Evolutionary conservation across 306 rosid genomes (phyloP), one percentile per base, ranked within the genome.

Genomic region (Betula pendula): DNA sequence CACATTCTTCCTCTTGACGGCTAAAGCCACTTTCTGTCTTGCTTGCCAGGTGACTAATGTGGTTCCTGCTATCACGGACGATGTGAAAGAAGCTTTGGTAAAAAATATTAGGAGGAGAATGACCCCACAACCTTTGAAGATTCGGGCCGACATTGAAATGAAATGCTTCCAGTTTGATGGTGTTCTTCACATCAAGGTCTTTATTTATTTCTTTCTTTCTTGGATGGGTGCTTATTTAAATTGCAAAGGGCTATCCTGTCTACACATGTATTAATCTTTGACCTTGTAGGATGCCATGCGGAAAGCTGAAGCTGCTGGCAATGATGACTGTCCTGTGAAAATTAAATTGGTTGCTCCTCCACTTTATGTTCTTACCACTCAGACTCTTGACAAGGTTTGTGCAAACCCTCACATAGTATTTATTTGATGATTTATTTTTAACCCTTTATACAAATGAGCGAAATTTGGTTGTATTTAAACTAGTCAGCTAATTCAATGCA

Each of bases 331-430:
- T 77, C 99, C 99, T 44, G 98, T 96, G 75, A 96, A 96, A 87
- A 96, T 96, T 84, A 96, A 96, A 85, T 84, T 92, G 78, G 99
- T 96, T 78, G 99, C 99, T 71, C 97, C 99, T 42, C 98, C 99
- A 15, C 97, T 92, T 20, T 92, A 96, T 75, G 99, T 92, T 77
- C 91, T 96, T 63, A 92, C 99, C 74, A 92, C 99, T 58, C 97
- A 92, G 83, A 96, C 99, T 73, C 99, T 96, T 22, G 98, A 96
- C 88, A 96, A 96, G 98, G 99, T 95, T 60, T 19, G 88, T 74
- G 76, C 60, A 72, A 45, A 8, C n/a, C 16, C 33, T 67, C 2
- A 15, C 45, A 3, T 49, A 44, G 43, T 38, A n/a, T 76, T 71
- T 19, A 50, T 78, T 48, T 72, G 58, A 43, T 79, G 13, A 71